Percentiles rank a stretch among this genome's conserved stretches.
Conservation (phyloP, 768 basidiomycete species). For the Phaeotremella skinneri region DNA sequence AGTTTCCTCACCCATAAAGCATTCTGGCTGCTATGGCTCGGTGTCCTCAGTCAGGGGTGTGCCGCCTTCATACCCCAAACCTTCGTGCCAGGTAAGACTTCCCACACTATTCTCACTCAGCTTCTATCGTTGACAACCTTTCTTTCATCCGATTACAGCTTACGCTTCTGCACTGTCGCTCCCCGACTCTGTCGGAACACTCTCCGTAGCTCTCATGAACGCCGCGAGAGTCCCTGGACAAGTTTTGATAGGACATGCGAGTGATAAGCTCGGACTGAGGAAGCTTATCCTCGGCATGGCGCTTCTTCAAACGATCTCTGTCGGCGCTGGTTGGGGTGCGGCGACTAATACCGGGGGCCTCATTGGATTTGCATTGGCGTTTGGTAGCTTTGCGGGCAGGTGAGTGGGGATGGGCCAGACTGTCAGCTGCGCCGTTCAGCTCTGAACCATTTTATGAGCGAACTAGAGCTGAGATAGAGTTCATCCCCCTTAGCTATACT, state of each 20-base stretch:
- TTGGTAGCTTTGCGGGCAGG: slow-evolving; percentile 29
- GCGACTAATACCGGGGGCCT: slow-evolving; percentile 22
- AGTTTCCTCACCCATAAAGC: slow-evolving; percentile 12
- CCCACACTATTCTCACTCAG: neutral
- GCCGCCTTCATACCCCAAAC: slow-evolving; percentile 37
- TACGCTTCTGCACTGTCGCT: slow-evolving; percentile 27
- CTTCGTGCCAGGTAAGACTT: slow-evolving; percentile 27
- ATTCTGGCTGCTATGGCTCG: slow-evolving; percentile 31
- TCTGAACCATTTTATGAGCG: neutral
- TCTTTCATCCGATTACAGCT: slow-evolving; percentile 15
- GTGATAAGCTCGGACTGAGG: slow-evolving; percentile 22
- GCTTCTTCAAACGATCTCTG: slow-evolving; percentile 11
- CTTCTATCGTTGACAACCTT: neutral
- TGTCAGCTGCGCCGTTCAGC: neutral
- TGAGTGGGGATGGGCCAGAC: no score
- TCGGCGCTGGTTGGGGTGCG: slow-evolving; percentile 32
- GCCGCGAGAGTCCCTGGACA: slow-evolving; percentile 31
- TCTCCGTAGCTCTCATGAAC: slow-evolving; percentile 33
- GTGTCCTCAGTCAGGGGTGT: slow-evolving; percentile 25
- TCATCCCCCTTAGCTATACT: slow-evolving; percentile 22
- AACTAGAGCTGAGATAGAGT: no score
- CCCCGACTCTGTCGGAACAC: slow-evolving; percentile 20
- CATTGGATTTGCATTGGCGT: slow-evolving; percentile 24
- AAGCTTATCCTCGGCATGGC: slow-evolving; percentile 26
- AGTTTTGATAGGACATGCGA: slow-evolving; percentile 27